These are phyloP conservation scores for Penicillium cataractarum DNA, from an alignment of 495 filamentous ascomycete genomes.

Conservation along the genomic window DNA sequence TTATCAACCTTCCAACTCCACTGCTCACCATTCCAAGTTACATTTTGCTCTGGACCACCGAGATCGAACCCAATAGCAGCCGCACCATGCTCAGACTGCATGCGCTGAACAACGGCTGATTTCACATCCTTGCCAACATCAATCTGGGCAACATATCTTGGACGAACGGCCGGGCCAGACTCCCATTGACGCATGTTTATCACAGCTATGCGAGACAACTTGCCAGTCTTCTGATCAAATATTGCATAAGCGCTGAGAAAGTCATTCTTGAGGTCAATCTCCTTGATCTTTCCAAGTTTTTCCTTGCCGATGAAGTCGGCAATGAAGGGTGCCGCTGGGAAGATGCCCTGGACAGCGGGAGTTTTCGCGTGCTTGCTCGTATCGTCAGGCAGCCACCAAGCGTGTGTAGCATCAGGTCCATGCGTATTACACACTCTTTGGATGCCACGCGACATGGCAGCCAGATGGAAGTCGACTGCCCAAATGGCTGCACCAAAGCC, in stretches of 20 bases:
- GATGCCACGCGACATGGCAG: conserved; percentile 17
- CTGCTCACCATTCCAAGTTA: conserved; percentile 33
- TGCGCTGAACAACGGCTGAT: conserved; percentile 16
- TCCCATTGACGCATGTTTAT: conserved; percentile 24
- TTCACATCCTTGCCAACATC: conserved; percentile 7
- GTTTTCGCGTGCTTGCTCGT: background rate
- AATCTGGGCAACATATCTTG: background rate
- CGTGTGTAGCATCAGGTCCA: conserved; percentile 18
- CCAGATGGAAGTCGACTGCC: conserved; percentile 24
- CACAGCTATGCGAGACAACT: conserved; percentile 20
- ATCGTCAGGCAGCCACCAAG: conserved; percentile 23
- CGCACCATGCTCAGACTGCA: conserved; percentile 26
- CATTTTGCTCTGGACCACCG: conserved; percentile 23
- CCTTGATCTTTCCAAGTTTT: conserved; percentile 11
- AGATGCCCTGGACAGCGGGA: conserved; percentile 21
- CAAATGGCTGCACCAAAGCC: conserved; percentile 23
- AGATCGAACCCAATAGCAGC: conserved; percentile 27
- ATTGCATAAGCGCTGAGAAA: conserved; percentile 29
- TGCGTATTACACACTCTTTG: conserved; percentile 18
- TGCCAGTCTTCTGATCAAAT: conserved; percentile 19
- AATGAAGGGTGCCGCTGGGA: conserved; percentile 18
- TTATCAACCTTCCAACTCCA: conserved; percentile 27
- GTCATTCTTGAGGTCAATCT: conserved; percentile 16
- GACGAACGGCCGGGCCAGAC: background rate
- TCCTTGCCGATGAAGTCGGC: conserved; percentile 24